Evolutionary conservation across 768 basidiomycete genomes (phyloP).

Genomic region (Podaxis sp.): DNA sequence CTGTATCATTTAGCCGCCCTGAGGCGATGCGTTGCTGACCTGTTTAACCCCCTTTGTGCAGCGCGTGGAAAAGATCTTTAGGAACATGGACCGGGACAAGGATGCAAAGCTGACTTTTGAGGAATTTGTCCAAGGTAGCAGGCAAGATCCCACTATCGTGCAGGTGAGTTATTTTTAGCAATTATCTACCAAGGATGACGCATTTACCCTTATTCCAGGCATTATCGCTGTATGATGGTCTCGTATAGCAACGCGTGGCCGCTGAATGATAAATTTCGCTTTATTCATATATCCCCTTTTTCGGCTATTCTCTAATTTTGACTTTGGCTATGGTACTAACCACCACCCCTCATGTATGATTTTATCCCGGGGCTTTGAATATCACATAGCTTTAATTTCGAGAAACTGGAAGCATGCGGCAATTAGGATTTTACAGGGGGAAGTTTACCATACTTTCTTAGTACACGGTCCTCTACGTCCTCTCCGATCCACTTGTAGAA

Average conservation of each 20-base stretch:
- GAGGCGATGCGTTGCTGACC: conserved; percentile 18
- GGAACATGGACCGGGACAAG: conserved; percentile 95
- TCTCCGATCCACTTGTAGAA: conserved; percentile 82
- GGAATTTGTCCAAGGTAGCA: conserved; percentile 97
- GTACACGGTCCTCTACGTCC: conserved; percentile 76
- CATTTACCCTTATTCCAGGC: conserved; percentile 51
- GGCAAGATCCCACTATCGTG: conserved; percentile 98
- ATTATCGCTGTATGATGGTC: conserved; percentile 90
- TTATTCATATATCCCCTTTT: conserved; percentile 5
- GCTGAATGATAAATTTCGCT: neutral
- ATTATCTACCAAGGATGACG: conserved; percentile 17
- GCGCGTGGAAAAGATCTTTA: conserved; percentile 99
- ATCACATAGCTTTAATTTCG: conserved; percentile 6
- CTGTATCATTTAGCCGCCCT: neutral
- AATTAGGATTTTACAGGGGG: conserved; percentile 29
- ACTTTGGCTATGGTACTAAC: conserved; percentile 3
- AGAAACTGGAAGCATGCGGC: conserved; percentile 21
- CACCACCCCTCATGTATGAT: conserved; percentile 8
- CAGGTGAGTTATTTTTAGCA: conserved; percentile 56
- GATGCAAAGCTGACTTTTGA: conserved; percentile 92
- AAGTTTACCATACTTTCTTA: conserved; percentile 74
- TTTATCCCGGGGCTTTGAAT: conserved; percentile 8
- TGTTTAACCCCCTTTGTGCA: conserved; percentile 31
- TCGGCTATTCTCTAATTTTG: neutral
- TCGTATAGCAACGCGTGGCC: conserved; percentile 57